Conservation (phyloP, 2,329 filamentous ascomycete species). For the Colletotrichum filicis region DNA sequence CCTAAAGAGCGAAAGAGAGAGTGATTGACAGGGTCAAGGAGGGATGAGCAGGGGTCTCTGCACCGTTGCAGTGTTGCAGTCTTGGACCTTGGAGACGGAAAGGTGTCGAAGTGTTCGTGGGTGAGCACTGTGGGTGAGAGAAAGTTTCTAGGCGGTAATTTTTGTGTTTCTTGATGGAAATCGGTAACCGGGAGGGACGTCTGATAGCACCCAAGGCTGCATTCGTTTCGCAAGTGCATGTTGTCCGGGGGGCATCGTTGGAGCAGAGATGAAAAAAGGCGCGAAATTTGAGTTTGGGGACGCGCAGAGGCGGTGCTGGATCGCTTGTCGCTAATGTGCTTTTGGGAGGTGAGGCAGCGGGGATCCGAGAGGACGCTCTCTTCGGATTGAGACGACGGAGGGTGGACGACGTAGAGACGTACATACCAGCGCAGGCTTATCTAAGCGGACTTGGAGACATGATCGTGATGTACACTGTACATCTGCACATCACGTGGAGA, state of each 20-base stretch:
- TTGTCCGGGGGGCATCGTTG: constrained; percentile 21
- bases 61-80: no score
- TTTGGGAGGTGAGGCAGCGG: background rate
- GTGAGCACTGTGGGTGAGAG: background rate
- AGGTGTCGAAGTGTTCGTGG: background rate
- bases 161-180: constrained; percentile 9
- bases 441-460: background rate
- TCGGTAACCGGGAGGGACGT: background rate
- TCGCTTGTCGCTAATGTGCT: background rate
- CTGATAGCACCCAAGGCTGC: constrained; percentile 20
- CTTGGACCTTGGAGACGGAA: no score
- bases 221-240: constrained; percentile 13
- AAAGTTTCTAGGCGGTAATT: constrained; percentile 7
- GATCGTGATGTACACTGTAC: background rate
- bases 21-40: background rate
- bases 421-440: background rate
- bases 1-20: constrained; percentile 3
- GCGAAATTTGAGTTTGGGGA: constrained; percentile 18
- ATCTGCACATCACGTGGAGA: background rate
- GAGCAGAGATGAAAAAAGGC: constrained; percentile 11
- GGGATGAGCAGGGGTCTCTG: background rate
- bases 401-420: background rate
- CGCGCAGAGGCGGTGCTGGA: background rate
- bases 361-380: no score
- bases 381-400: background rate